A percentile compares a stretch with the other conserved stretches of the same genome.
Evolutionary conservation across 352 stramenopile species (phyloP).

Genomic region (Pelagophyceae sp.): DNA sequence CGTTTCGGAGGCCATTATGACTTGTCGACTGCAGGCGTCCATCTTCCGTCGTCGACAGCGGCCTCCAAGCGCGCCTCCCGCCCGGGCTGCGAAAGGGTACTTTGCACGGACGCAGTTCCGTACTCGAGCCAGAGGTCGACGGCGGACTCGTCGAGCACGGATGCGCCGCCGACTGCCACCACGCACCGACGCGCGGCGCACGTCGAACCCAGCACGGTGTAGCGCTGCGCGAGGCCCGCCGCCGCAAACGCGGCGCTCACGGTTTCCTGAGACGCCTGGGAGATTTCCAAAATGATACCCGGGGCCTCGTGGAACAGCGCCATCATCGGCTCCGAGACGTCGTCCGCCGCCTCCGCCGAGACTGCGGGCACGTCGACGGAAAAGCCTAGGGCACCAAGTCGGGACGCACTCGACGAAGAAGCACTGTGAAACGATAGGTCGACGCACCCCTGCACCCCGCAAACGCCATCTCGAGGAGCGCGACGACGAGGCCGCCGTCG

Average conservation of each 20-base stretch:
- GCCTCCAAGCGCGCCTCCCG: too few relatives aligned
- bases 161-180: conserved; percentile 72
- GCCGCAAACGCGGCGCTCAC: conserved; percentile 74
- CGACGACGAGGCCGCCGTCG: conserved; percentile 89
- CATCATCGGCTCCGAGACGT: conserved; percentile 38
- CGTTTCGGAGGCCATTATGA: too few relatives aligned
- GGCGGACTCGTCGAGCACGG: conserved; percentile 60
- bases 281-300: conserved; percentile 91
- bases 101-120: too few relatives aligned
- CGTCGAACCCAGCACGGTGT: conserved; percentile 77
- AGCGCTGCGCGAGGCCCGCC: conserved; percentile 63
- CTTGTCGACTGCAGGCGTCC: too few relatives aligned
- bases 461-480: conserved; percentile 97
- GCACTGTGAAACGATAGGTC: conserved; percentile 68
- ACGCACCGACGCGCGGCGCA: conserved; percentile 65
- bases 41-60: too few relatives aligned
- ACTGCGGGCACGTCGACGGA: conserved; percentile 68
- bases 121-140: conserved; percentile 78
- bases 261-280: conserved; percentile 45
- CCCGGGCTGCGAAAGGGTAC: too few relatives aligned
- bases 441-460: too few relatives aligned
- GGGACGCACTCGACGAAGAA: conserved; percentile 98
- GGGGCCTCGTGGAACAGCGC: conserved; percentile 93
- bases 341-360: conserved; percentile 26
- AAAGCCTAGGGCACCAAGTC: conserved; percentile 92